These are phyloP conservation scores for Podila epicladia DNA, from an alignment of 192 early-diverging fungal genomes.

Conservation along the genomic window DNA sequence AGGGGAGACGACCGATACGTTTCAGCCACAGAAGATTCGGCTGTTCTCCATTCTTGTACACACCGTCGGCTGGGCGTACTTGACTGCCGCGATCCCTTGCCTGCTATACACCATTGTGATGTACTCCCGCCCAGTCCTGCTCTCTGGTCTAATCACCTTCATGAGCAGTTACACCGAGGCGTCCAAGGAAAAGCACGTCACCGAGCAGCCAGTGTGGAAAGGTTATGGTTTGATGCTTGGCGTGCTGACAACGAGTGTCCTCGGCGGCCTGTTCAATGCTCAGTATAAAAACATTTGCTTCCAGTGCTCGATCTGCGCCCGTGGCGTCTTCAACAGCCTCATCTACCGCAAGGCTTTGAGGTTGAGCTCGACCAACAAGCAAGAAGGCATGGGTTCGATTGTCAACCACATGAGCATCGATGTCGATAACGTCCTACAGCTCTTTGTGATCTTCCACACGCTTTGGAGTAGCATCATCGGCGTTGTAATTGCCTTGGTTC, in stretches of 20 bases:
- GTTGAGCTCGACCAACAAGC: conserved; percentile 60
- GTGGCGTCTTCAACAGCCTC: conserved; percentile 59
- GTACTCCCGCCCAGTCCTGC: conserved; percentile 27
- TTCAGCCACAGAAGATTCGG: no score
- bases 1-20: no score
- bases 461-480: conserved; percentile 36
- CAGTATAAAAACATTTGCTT: conserved; percentile 34
- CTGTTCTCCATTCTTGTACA: background rate
- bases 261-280: conserved; percentile 27
- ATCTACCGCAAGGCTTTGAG: conserved; percentile 71
- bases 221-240: conserved; percentile 38
- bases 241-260: conserved; percentile 6
- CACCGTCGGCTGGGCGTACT: conserved; percentile 28
- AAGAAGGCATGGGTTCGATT: conserved; percentile 68
- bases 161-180: conserved; percentile 12
- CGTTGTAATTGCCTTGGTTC: conserved; percentile 14
- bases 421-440: conserved; percentile 29
- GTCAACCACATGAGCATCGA: conserved; percentile 70
- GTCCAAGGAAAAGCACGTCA: background rate
- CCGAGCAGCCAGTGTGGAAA: conserved; percentile 8
- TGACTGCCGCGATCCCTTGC: conserved; percentile 19
- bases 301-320: conserved; percentile 54
- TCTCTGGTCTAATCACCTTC: conserved; percentile 27
- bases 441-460: conserved; percentile 31
- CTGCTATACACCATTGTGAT: conserved; percentile 11